Percentiles rank a stretch among this genome's conserved stretches.
These are phyloP conservation scores for Tolypocladium ovalisporum DNA, from an alignment of 2,329 filamentous ascomycete species.

Conservation along the genomic window DNA sequence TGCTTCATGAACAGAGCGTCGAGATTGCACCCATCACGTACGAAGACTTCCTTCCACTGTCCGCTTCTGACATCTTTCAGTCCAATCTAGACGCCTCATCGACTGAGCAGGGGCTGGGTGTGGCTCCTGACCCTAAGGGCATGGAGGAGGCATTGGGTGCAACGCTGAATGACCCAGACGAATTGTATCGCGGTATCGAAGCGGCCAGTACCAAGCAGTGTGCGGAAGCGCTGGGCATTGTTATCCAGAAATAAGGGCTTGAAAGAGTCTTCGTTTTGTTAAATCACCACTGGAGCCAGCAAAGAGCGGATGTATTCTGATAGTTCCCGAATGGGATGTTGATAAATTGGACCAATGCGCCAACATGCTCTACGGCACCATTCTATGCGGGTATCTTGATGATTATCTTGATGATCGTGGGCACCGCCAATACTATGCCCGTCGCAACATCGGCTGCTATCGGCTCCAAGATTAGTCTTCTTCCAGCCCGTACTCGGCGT, in stretches of 20 bases:
- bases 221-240: neutral
- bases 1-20: neutral
- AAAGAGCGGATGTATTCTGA: no score
- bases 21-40: neutral
- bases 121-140: neutral
- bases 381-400: neutral
- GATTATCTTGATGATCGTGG: neutral
- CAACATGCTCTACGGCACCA: neutral
- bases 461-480: constrained; percentile 3
- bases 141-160: neutral
- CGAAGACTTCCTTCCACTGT: neutral
- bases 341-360: no score
- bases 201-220: neutral
- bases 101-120: neutral
- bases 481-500: constrained; percentile 23
- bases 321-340: no score
- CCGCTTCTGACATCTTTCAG: neutral
- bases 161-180: neutral
- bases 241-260: neutral
- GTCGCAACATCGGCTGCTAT: neutral
- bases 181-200: neutral
- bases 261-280: neutral
- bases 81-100: neutral
- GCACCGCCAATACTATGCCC: neutral
- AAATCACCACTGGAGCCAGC: neutral